These are phyloP conservation scores for Fraxinus pennsylvanica DNA, from an alignment of 257 asterid species.

Conservation along the genomic window DNA sequence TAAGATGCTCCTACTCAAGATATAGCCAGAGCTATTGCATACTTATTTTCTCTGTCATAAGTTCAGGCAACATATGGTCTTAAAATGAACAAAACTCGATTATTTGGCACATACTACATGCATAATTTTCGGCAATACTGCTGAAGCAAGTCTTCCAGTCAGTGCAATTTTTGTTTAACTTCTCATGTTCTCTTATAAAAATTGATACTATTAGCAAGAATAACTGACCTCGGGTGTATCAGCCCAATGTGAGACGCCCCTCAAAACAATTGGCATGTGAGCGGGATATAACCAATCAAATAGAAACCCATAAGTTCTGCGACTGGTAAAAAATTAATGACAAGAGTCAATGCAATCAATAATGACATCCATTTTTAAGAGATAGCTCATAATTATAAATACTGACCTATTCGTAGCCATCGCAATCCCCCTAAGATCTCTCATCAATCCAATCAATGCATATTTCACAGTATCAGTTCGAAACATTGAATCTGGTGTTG, in stretches of 20 bases:
- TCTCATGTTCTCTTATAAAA: not conserved
- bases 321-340: conserved; percentile 54
- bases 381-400: conserved; percentile 13
- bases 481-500: conserved; percentile 77
- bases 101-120: not conserved
- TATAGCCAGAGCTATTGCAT: not conserved
- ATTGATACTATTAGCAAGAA: not conserved
- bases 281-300: conserved; percentile 98
- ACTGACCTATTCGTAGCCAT: conserved; percentile 94
- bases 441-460: conserved; percentile 91
- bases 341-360: conserved; percentile 25
- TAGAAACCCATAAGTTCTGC: conserved; percentile 83
- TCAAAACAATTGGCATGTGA: conserved; percentile 82
- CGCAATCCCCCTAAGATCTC: conserved; percentile 93
- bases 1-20: not conserved
- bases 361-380: conserved; percentile 4
- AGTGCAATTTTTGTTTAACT: not conserved
- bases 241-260: conserved; percentile 94
- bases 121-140: not conserved
- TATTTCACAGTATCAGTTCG: conserved; percentile 83
- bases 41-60: not conserved
- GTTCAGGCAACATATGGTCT: not conserved
- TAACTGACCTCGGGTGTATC: conserved; percentile 85
- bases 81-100: not conserved
- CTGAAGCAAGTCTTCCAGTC: not conserved